These are phyloP conservation scores for Penicillium roqueforti DNA, from an alignment of 495 filamentous ascomycete genomes.

Conservation along the genomic window DNA sequence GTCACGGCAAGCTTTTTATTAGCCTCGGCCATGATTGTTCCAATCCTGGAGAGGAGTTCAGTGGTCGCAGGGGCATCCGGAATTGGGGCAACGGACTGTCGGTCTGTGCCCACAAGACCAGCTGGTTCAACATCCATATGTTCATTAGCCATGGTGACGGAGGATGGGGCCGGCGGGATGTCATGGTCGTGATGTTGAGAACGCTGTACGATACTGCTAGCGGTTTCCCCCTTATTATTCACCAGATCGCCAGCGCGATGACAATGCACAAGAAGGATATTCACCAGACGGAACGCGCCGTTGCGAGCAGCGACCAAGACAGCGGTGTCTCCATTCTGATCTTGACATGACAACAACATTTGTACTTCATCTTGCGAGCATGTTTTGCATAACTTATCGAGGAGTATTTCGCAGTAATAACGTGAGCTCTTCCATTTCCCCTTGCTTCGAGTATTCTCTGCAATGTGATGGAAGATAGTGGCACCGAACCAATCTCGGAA, in stretches of 20 bases:
- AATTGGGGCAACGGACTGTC: conserved; percentile 16
- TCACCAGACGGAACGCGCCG: conserved; percentile 43
- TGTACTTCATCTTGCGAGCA: conserved; percentile 65
- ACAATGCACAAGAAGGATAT: conserved; percentile 50
- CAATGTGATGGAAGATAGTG: conserved; percentile 90
- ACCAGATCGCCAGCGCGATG: conserved; percentile 71
- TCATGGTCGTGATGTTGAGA: conserved; percentile 31
- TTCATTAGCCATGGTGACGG: conserved; percentile 44
- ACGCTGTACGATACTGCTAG: conserved; percentile 62
- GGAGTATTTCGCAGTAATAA: conserved; percentile 88
- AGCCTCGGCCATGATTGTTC: conserved; percentile 43
- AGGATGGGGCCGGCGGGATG: conserved; percentile 40
- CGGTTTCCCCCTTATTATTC: conserved; percentile 74
- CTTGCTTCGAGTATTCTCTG: conserved; percentile 72
- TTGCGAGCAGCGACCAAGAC: conserved; percentile 80
- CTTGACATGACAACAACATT: conserved; percentile 64
- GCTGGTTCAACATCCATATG: conserved; percentile 32
- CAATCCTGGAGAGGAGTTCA: conserved; percentile 38
- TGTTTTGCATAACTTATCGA: conserved; percentile 73
- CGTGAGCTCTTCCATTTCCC: conserved; percentile 77
- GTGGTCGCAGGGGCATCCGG: conserved; percentile 32
- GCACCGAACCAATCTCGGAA: conserved; percentile 69
- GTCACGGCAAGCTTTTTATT: conserved; percentile 40
- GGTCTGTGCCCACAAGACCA: conserved; percentile 23
- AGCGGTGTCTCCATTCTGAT: conserved; percentile 82